Evolutionary conservation across 371 early-diverging fungal species (phyloP), one percentile per base, ranked within the genome.

Genomic region (Mortierella polycephala): DNA sequence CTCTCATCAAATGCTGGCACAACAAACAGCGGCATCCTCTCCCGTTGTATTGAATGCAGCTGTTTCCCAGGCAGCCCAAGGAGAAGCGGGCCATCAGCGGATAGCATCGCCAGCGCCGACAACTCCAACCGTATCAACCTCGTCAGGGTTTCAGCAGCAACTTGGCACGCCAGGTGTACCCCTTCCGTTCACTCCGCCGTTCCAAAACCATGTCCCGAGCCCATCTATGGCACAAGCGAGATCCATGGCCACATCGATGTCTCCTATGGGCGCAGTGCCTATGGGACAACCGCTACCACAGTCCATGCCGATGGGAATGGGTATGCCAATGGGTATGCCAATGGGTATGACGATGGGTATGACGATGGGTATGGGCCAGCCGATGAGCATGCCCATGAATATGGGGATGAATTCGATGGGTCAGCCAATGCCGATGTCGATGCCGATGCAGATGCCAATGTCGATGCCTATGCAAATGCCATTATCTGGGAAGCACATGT

Each of bases 401-500:
- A 54, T 60, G 21, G 40, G 61, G 5, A 57, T 61, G 49, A 65
- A 49, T 6, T 40, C 57, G 9, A 55, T 75, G 63, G 69, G 67
- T 50, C 68, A 71, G 45, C 40, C 70, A 0, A 64, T 71, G 21
- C 71, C 71, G 0, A 62, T 72, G 73, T 46, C 62, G 5, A 70
- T 75, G 71, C 67, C 69, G 8, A 69, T 62, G 60, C 40, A 41
- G 8, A 61, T 68, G 66, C 74, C 68, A 20, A 67, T 74, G 64
- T 50, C 23, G 45, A 63, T 63, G 59, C 70, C 57, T 23, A 60
- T 71, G 66, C 60, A 49, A 9, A 21, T 66, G 57, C 66, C 66
- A 4, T 3, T 66, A 5, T 64, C 79, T 11, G 79, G 73, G 12
- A 64, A 62, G 44, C 73, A 68, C 40, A 58, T 65, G 60, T 39